Conservation (phyloP, 2,329 filamentous ascomycete genomes). For the Epichloe sibirici region DNA sequence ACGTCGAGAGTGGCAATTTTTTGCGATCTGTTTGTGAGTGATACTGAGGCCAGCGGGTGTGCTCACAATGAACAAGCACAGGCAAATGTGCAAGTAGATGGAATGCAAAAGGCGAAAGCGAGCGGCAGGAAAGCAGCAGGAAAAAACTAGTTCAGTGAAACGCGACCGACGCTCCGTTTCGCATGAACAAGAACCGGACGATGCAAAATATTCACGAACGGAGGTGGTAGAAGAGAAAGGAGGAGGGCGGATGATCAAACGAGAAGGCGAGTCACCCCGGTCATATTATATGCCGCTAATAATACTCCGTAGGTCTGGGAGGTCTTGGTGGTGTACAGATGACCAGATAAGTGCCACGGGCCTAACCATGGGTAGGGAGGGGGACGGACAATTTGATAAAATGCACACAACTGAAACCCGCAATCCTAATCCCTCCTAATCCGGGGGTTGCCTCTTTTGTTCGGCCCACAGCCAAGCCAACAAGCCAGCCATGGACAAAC, state of each 20-base stretch:
- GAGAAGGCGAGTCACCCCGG: no score
- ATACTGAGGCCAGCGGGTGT: background rate
- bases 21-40: background rate
- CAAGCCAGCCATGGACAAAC: background rate
- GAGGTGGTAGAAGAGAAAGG: background rate
- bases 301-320: background rate
- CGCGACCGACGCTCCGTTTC: background rate
- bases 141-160: background rate
- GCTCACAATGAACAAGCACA: background rate
- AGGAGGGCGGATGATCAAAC: background rate
- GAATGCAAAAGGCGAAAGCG: background rate
- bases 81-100: background rate
- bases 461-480: background rate
- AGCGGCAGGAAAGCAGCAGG: background rate
- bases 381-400: background rate
- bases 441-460: background rate
- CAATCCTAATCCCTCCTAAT: background rate
- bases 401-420: background rate
- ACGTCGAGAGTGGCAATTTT: background rate
- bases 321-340: no score
- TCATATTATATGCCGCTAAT: no score
- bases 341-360: background rate
- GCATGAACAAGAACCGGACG: background rate
- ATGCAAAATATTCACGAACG: background rate
- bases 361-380: constrained; percentile 1